Conservation (phyloP, 805 yeast genomes). For the Spathaspora gorwiae region DNA sequence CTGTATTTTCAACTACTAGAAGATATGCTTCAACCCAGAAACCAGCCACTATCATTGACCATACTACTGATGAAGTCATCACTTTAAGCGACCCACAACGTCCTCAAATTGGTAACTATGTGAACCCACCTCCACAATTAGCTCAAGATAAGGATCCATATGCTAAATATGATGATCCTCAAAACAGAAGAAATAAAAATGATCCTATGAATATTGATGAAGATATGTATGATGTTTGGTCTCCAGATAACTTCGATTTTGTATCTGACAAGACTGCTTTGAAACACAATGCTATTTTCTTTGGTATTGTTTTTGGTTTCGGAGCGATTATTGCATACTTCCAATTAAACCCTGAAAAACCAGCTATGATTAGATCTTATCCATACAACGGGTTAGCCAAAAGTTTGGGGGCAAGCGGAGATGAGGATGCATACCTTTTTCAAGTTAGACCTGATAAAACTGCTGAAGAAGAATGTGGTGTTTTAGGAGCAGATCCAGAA, state of each 20-base stretch:
- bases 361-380: conserved; percentile 71
- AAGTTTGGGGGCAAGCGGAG: conserved; percentile 62
- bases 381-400: conserved; percentile 73
- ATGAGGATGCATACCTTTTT: conserved; percentile 40
- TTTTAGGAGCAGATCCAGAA: conserved; percentile 29
- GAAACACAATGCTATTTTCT: conserved; percentile 51
- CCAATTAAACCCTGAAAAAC: conserved; percentile 57
- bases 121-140: conserved; percentile 52
- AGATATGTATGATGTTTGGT: conserved; percentile 78
- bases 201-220: conserved; percentile 70
- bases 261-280: conserved; percentile 61
- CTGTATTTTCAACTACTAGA: neutral
- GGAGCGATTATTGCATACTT: conserved; percentile 39
- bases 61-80: conserved; percentile 34
- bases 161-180: conserved; percentile 71
- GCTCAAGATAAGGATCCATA: conserved; percentile 70
- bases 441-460: conserved; percentile 36
- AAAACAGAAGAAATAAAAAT: conserved; percentile 70
- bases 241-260: conserved; percentile 68
- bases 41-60: conserved; percentile 31
- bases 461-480: conserved; percentile 34
- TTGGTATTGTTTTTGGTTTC: conserved; percentile 37
- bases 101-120: conserved; percentile 55
- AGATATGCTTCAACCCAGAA: neutral
- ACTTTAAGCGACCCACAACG: conserved; percentile 37